Evolutionary conservation across 2,329 filamentous ascomycete species (phyloP).

Genomic region (Botrytis paeoniae): DNA sequence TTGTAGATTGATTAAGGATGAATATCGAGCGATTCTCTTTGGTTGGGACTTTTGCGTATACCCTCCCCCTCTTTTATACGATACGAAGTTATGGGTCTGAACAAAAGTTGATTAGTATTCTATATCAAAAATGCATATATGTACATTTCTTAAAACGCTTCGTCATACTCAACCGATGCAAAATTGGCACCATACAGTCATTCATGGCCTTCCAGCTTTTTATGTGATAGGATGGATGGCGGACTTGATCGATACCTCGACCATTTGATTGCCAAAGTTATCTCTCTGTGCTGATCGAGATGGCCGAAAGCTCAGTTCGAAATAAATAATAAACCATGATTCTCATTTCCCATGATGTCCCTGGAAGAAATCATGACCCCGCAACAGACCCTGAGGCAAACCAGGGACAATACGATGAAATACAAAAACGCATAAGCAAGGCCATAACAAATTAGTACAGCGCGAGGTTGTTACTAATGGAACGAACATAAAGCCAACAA

Average conservation of each 20-base stretch:
- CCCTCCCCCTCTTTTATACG: constrained; percentile 7
- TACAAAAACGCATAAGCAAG: background rate
- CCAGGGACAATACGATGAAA: background rate
- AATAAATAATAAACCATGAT: background rate
- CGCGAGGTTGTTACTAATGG: background rate
- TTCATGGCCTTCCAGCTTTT: background rate
- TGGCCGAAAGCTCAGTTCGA: background rate
- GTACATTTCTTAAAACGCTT: background rate
- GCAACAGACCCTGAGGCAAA: background rate
- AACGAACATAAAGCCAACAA: background rate
- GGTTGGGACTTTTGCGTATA: constrained; percentile 15
- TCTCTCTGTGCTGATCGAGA: background rate
- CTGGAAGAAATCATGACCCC: background rate
- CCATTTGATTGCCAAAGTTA: background rate
- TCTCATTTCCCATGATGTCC: background rate
- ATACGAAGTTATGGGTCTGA: constrained; percentile 4
- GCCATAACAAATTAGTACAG: background rate
- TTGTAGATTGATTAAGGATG: constrained; percentile 16
- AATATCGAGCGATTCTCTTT: constrained; percentile 16
- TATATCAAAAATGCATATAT: constrained; percentile 1
- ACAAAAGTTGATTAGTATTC: constrained; percentile 3
- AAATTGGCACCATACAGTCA: background rate
- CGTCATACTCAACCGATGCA: background rate
- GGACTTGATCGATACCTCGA: background rate
- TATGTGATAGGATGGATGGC: background rate